phyloP scores from a whole-genome alignment of 2,329 filamentous ascomycete genomes.

The Aureobasidium zeae region DNA sequence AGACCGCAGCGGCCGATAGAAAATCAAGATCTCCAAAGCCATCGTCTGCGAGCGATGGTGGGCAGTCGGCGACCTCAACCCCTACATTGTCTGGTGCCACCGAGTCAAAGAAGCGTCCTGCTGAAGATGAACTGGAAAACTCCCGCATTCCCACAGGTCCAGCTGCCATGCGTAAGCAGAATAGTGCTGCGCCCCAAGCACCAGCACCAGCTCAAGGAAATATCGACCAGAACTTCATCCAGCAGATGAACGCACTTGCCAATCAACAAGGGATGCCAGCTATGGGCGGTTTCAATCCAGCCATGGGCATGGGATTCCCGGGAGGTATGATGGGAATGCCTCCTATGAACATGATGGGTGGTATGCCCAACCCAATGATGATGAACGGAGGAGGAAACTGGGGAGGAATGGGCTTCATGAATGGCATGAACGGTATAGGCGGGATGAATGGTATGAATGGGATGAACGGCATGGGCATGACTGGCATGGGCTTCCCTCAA shows the following conservation, averaged over 20 bases:
- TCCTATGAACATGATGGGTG: constrained; percentile 14
- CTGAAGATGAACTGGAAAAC: constrained; percentile 55
- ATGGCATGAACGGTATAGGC: constrained; percentile 31
- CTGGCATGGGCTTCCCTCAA: constrained; percentile 27
- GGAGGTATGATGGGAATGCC: constrained; percentile 21
- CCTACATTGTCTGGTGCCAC: constrained; percentile 20
- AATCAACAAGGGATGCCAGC: constrained; percentile 25
- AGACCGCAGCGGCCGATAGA: constrained; percentile 8
- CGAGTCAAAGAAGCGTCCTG: constrained; percentile 66
- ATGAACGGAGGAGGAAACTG: constrained; percentile 29
- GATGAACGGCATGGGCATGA: constrained; percentile 31
- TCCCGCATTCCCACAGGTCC: constrained; percentile 36
- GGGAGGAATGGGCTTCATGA: constrained; percentile 29
- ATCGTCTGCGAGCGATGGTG: constrained; percentile 19
- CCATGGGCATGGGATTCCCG: constrained; percentile 22
- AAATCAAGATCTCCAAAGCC: constrained; percentile 18
- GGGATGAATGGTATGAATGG: constrained; percentile 25
- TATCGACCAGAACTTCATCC: constrained; percentile 33
- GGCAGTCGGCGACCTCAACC: constrained; percentile 5
- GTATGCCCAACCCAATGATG: constrained; percentile 27
- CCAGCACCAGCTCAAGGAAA: constrained; percentile 23
- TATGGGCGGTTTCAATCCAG: constrained; percentile 22
- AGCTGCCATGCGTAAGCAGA: constrained; percentile 37
- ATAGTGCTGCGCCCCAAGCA: constrained; percentile 17
- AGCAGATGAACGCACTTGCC: constrained; percentile 35